Percentiles rank a stretch among this genome's conserved stretches.
These are phyloP conservation scores for Candida vaughaniae DNA, from an alignment of 805 yeast species.

Conservation along the genomic window DNA sequence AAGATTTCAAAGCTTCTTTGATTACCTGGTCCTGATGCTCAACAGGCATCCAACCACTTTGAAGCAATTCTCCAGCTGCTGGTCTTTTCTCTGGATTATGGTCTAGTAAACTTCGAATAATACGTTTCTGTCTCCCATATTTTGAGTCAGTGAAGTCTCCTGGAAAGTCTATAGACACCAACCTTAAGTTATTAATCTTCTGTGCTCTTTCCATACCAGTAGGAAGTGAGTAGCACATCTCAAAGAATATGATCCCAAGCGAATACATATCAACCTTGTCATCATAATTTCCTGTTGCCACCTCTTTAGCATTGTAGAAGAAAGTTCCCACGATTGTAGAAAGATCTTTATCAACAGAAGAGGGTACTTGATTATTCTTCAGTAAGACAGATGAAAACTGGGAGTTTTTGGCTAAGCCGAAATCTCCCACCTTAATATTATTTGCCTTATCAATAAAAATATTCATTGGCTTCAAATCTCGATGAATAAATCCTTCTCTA, in stretches of 20 bases:
- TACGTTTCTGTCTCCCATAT: slow-evolving; percentile 58
- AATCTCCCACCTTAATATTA: slow-evolving; percentile 93
- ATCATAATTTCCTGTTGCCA: slow-evolving; percentile 75
- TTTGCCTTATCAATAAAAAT: slow-evolving; percentile 89
- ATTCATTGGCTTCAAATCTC: slow-evolving; percentile 94
- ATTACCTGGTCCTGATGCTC: slow-evolving; percentile 88
- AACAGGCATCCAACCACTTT: slow-evolving; percentile 82
- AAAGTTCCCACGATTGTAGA: slow-evolving; percentile 95
- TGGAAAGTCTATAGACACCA: slow-evolving; percentile 66
- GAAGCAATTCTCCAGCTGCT: slow-evolving; percentile 69
- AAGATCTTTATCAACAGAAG: slow-evolving; percentile 56
- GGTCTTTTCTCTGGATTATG: slow-evolving; percentile 83
- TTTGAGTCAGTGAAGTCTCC: slow-evolving; percentile 55
- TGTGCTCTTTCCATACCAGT: slow-evolving; percentile 93
- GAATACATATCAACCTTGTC: slow-evolving; percentile 97
- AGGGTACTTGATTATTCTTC: slow-evolving; percentile 39
- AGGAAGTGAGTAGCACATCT: slow-evolving; percentile 81
- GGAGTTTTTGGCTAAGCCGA: slow-evolving; percentile 92
- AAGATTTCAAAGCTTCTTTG: slow-evolving; percentile 79
- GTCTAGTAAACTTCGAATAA: slow-evolving; percentile 64
- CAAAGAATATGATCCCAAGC: slow-evolving; percentile 90
- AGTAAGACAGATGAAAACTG: slow-evolving; percentile 46
- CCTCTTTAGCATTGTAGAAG: slow-evolving; percentile 88
- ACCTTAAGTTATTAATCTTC: slow-evolving; percentile 65
- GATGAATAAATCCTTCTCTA: slow-evolving; percentile 88